These are phyloP conservation scores for Tricladium varicosporioides DNA, from an alignment of 2,329 filamentous ascomycete genomes.

Conservation along the genomic window DNA sequence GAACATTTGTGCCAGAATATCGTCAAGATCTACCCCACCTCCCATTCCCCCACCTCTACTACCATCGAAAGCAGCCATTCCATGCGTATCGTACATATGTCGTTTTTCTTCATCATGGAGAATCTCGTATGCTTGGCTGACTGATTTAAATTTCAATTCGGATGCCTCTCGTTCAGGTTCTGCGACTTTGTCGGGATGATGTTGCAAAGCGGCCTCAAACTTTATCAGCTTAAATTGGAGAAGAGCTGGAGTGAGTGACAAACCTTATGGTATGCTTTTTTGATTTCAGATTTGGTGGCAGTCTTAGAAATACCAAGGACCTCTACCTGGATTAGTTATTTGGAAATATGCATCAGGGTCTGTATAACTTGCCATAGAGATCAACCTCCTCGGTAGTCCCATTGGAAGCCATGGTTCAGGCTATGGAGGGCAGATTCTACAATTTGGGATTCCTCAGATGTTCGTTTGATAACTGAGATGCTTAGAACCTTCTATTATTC, in stretches of 20 bases:
- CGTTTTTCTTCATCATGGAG: constrained; percentile 94
- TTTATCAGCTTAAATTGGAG: constrained; percentile 20
- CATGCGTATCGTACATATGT: constrained; percentile 85
- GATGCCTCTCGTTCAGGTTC: constrained; percentile 81
- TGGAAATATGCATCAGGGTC: not conserved
- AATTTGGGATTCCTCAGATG: not conserved
- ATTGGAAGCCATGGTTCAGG: constrained; percentile 30
- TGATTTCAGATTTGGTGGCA: constrained; percentile 78
- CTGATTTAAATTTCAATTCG: constrained; percentile 88
- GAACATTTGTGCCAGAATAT: constrained; percentile 93
- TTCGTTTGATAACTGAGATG: too few relatives aligned
- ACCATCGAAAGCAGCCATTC: constrained; percentile 92
- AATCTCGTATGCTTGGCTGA: constrained; percentile 96
- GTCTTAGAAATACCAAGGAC: constrained; percentile 72
- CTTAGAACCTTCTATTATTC: not conserved
- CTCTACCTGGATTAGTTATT: constrained; percentile 51
- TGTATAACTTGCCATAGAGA: constrained; percentile 54
- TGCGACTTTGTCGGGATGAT: constrained; percentile 94
- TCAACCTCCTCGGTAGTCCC: constrained; percentile 44
- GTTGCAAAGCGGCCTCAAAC: constrained; percentile 73
- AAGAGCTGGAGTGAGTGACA: constrained; percentile 17
- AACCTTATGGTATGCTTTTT: constrained; percentile 95
- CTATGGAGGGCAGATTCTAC: constrained; percentile 11
- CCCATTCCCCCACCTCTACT: constrained; percentile 60
- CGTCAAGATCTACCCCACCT: constrained; percentile 80